Conservation (phyloP, 257 asterid genomes). For the Solanum virginianum region DNA sequence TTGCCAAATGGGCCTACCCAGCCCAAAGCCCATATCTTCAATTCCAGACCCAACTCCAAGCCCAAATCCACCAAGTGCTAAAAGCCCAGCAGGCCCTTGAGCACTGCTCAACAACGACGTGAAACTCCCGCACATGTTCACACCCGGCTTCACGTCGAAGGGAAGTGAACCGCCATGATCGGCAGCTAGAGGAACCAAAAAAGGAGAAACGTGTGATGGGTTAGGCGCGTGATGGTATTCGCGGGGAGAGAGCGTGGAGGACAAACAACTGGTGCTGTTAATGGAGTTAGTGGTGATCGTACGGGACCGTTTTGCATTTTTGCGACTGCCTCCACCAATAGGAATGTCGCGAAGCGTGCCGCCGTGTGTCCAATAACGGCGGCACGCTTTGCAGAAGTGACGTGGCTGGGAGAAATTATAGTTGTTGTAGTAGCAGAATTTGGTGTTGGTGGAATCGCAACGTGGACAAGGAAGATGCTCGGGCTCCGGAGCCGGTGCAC, state of each 20-base stretch:
- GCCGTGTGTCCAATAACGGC: conserved; percentile 98
- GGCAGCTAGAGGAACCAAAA: conserved; percentile 22
- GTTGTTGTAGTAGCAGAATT: conserved; percentile 95
- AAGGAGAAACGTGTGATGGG: conserved; percentile 14
- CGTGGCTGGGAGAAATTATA: conserved; percentile 92
- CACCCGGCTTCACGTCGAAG: conserved; percentile 6
- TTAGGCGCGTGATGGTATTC: conserved; percentile 42
- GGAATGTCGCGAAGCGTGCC: conserved; percentile 94
- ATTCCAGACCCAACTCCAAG: conserved; percentile 32
- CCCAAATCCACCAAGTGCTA: conserved; percentile 61
- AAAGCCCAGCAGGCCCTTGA: conserved; percentile 45
- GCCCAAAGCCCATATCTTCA: conserved; percentile 56
- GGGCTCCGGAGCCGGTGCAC: conserved; percentile 68
- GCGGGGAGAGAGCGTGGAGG: conserved; percentile 10
- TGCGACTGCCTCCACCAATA: conserved; percentile 86
- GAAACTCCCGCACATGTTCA: conserved; percentile 44
- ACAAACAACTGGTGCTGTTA: not conserved
- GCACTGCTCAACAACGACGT: conserved; percentile 48
- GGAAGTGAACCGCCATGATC: conserved; percentile 18
- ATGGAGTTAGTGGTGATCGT: not conserved
- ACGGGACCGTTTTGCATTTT: conserved; percentile 81
- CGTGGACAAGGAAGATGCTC: conserved; percentile 95
- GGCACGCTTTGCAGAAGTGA: conserved; percentile 90
- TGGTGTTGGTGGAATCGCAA: conserved; percentile 85
- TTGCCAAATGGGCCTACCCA: conserved; percentile 60